Evolutionary conservation across 202 grass and related monocot species (phyloP).

Genomic region (Dendrocalamus latiflorus): DNA sequence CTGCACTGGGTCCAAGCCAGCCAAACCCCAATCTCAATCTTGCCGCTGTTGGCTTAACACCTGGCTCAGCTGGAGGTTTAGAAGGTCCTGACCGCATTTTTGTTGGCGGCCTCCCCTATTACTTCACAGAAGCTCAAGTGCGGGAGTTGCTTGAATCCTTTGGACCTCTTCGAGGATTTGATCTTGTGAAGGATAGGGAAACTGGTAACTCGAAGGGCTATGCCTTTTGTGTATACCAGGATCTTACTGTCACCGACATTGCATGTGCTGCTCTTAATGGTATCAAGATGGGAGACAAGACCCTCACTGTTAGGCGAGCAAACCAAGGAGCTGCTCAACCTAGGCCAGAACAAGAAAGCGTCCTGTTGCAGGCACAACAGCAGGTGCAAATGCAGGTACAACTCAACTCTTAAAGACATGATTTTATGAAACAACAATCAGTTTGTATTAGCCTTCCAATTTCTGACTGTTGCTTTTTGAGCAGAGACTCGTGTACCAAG

Average conservation of each 20-base stretch:
- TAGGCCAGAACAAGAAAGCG: conserved; percentile 83
- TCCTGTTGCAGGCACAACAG: conserved; percentile 84
- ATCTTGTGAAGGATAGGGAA: conserved; percentile 94
- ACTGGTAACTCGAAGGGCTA: conserved; percentile 99
- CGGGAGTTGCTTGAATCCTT: conserved; percentile 92
- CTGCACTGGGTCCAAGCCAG: conserved; percentile 87
- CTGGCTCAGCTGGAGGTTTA: conserved; percentile 85
- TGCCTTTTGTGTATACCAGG: conserved; percentile 96
- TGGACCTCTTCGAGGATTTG: conserved; percentile 68
- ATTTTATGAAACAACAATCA: background rate
- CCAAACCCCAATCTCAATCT: conserved; percentile 96
- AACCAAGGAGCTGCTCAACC: conserved; percentile 84
- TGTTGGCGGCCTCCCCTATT: conserved; percentile 92
- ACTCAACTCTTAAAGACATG: background rate
- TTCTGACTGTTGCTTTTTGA: conserved; percentile 5
- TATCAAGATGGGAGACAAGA: conserved; percentile 99
- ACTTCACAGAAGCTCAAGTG: conserved; percentile 94
- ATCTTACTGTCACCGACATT: conserved; percentile 85
- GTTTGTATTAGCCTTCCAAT: background rate
- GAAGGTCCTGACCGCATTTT: conserved; percentile 97
- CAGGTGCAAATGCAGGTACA: conserved; percentile 90
- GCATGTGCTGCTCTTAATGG: conserved; percentile 98
- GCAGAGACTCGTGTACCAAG: conserved; percentile 81
- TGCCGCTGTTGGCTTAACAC: conserved; percentile 82
- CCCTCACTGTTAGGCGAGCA: conserved; percentile 86